A percentile compares a stretch with the other conserved stretches of the same genome.
These are phyloP conservation scores for Phytopythium kandeliae DNA, from an alignment of 352 stramenopile genomes.

Conservation along the genomic window DNA sequence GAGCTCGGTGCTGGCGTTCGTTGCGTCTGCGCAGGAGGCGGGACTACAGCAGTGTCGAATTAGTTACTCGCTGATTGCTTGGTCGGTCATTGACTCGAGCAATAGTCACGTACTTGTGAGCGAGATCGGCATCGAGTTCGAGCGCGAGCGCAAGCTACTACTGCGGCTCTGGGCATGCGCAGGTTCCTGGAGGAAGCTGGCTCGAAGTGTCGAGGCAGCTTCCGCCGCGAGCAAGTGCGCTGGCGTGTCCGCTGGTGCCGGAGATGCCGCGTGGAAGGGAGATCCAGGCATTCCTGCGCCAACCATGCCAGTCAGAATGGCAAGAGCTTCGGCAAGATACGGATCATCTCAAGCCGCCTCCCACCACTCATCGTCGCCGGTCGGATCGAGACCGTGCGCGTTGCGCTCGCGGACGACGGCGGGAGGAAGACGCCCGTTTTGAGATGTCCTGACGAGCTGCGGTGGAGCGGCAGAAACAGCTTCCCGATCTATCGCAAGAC, in stretches of 20 bases:
- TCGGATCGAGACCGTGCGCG: conserved; percentile 51
- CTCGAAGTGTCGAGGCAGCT: background rate
- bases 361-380: conserved; percentile 34
- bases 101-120: conserved; percentile 17
- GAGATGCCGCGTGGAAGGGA: background rate
- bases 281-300: background rate
- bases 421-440: conserved; percentile 2
- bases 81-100: background rate
- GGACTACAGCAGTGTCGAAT: background rate
- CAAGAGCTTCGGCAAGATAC: too few relatives aligned
- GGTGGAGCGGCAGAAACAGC: conserved; percentile 47
- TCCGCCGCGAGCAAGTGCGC: background rate
- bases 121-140: conserved; percentile 71
- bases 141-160: conserved; percentile 44
- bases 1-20: conserved; percentile 1
- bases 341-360: too few relatives aligned
- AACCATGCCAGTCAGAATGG: background rate
- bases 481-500: conserved; percentile 19
- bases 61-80: conserved; percentile 2
- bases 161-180: conserved; percentile 10
- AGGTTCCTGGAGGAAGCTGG: background rate
- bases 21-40: conserved; percentile 2
- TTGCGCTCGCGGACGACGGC: background rate
- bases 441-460: conserved; percentile 4
- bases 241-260: background rate